These are phyloP conservation scores for Talaromyces sp. DNA, from an alignment of 2,329 filamentous ascomycete genomes.

Conservation along the genomic window DNA sequence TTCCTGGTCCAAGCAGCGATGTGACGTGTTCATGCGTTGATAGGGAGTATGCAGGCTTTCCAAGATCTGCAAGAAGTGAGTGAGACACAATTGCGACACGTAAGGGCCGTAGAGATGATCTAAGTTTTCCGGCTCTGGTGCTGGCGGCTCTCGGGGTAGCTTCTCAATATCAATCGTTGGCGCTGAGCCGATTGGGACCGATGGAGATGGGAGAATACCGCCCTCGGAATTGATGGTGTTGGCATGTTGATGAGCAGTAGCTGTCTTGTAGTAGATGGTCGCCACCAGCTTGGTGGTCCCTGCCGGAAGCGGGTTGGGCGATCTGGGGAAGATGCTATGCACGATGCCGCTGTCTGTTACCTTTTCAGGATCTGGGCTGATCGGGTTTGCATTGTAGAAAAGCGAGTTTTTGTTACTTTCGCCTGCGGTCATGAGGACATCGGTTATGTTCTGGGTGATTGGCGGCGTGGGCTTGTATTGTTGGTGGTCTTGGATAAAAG, in stretches of 20 bases:
- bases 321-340: slow-evolving; percentile 45
- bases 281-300: slow-evolving; percentile 45
- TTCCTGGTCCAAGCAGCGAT: slow-evolving; percentile 47
- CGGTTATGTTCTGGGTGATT: slow-evolving; percentile 34
- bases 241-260: slow-evolving; percentile 42
- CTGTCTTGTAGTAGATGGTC: slow-evolving; percentile 49
- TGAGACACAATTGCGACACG: slow-evolving; percentile 53
- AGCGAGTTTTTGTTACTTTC: slow-evolving; percentile 19
- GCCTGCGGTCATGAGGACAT: slow-evolving; percentile 35
- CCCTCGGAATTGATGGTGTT: slow-evolving; percentile 39
- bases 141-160: slow-evolving; percentile 53
- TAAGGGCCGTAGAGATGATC: slow-evolving; percentile 55
- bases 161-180: slow-evolving; percentile 51
- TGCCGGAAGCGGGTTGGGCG: slow-evolving; percentile 36
- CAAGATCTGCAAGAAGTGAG: slow-evolving; percentile 53
- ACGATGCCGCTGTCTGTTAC: slow-evolving; percentile 46
- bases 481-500: slow-evolving; percentile 48
- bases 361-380: slow-evolving; percentile 37
- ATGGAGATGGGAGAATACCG: slow-evolving; percentile 40
- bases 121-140: slow-evolving; percentile 52
- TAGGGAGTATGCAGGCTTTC: slow-evolving; percentile 49
- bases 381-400: slow-evolving; percentile 34
- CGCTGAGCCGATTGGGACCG: slow-evolving; percentile 45
- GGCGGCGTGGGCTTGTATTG: slow-evolving; percentile 43
- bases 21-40: slow-evolving; percentile 46